A percentile compares a stretch with the other conserved stretches of the same genome.
These are phyloP conservation scores for Daldinia concentrica DNA, from an alignment of 495 filamentous ascomycete genomes.

Conservation along the genomic window DNA sequence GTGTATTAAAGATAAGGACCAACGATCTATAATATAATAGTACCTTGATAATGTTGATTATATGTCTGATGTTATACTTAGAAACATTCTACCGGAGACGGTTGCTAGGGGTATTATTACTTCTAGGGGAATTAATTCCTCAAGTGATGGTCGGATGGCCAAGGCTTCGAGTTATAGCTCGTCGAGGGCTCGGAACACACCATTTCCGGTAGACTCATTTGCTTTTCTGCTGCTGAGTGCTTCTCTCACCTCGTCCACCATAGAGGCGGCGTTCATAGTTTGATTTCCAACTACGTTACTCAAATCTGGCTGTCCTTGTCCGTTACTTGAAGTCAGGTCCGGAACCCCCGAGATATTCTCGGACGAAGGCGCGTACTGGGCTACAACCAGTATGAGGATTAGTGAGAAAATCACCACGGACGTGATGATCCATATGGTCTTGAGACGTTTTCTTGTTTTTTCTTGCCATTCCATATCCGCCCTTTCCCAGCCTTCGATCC, in stretches of 20 bases:
- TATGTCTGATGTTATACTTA: neutral
- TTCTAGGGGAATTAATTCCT: neutral
- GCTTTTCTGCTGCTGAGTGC: conserved; percentile 32
- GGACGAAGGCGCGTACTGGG: conserved; percentile 49
- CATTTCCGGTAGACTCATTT: conserved; percentile 25
- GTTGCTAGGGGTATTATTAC: conserved; percentile 15
- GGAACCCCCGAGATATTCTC: conserved; percentile 11
- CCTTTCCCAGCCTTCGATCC: conserved; percentile 76
- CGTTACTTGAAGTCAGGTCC: conserved; percentile 9
- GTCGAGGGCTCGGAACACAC: conserved; percentile 53
- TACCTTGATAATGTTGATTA: neutral
- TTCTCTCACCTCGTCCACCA: conserved; percentile 42
- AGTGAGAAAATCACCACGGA: conserved; percentile 56
- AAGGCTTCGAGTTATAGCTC: conserved; percentile 48
- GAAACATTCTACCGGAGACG: neutral
- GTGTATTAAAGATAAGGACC: neutral
- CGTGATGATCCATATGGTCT: conserved; percentile 68
- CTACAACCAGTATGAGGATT: conserved; percentile 52
- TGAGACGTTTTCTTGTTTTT: conserved; percentile 68
- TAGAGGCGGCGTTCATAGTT: conserved; percentile 27
- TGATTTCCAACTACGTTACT: conserved; percentile 26
- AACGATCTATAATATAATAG: neutral
- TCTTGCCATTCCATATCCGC: conserved; percentile 78
- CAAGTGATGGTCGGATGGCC: neutral
- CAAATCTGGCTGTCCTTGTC: conserved; percentile 12